Base-by-base conservation (phyloP, 2,329 filamentous ascomycete genomes). In the Tothia fuscella region DNA sequence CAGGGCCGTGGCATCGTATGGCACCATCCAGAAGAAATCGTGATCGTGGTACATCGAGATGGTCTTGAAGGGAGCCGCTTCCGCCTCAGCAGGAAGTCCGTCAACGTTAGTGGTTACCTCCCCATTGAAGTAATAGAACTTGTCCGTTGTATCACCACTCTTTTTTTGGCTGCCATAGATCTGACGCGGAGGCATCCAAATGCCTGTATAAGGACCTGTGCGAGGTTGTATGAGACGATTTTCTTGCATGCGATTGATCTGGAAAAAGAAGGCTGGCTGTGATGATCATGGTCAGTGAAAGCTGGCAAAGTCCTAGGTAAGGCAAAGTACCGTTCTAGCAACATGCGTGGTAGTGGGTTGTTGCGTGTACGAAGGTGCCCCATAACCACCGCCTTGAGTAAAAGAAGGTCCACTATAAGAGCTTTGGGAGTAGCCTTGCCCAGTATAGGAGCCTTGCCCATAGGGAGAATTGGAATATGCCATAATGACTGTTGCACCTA, bases 11-110 rank as follows among this genome's bases (percentile, higher is more conserved):
- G 34, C 34, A 20, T 40, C 26, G 21, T 38, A 44, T 12, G 42
- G 42, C n/a, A 44, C 36, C 6, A 32, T 33, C 13, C 25, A 44
- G 28, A 44, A 44, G 10, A 25, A 26, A 7, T 36, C 42, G 14
- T 21, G 20, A 22, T 29, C 19, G 26, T 44, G 29, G 21, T 44
- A 44, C 26, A 44, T 33, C 3, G 42, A 39, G 16, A 44, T 30
- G 13, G 28, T 22, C 28, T 20, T 44, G 32, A 28, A 38, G 12
- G 28, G 22, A 10, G 35, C 35, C 4, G 21, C 21, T 13, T 14
- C 13, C 17, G n/a, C 31, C 16, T 10, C 31, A 34, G n/a, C 17
- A 2, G 29, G 39, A 3, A 31, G 14, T 3, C 3, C 25, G 17
- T 26, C 19, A 10, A 13, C 16, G 17, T 21, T 32, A 29, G 33